A percentile compares a stretch with the other conserved stretches of the same genome.
Conservation (phyloP, 2,329 filamentous ascomycete species). For the Penicillium digitatum region DNA sequence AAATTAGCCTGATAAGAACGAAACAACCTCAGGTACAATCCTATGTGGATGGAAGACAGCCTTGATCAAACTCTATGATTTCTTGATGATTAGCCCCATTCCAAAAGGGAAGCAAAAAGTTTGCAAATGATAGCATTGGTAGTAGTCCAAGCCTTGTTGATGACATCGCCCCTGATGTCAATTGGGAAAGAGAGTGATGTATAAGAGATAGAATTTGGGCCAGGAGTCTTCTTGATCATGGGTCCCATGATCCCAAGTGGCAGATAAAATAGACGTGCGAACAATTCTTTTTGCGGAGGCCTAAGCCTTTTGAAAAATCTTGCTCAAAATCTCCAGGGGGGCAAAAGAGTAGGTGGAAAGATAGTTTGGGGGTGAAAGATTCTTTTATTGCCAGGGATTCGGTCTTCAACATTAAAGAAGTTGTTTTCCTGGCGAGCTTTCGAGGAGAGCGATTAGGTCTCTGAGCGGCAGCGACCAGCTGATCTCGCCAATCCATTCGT, state of each 20-base stretch:
- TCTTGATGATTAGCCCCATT: not conserved
- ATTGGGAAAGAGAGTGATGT: too few relatives aligned
- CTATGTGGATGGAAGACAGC: not conserved
- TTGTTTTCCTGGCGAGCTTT: not conserved
- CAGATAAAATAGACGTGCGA: rapidly evolving
- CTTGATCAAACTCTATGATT: not conserved
- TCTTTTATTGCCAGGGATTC: not conserved
- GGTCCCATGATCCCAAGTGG: not conserved
- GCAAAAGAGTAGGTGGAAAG: not conserved
- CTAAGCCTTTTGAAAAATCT: not conserved
- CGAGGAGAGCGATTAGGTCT: not conserved
- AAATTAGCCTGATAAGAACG: not conserved
- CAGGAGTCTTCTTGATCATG: not conserved
- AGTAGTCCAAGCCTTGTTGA: not conserved
- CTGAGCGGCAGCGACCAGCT: not conserved
- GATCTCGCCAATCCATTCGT: not conserved
- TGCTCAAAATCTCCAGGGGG: not conserved
- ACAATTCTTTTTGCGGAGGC: too few relatives aligned
- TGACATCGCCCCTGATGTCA: not conserved
- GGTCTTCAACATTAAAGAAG: not conserved
- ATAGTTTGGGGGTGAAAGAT: not conserved
- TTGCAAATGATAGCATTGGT: not conserved
- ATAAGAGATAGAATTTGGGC: not conserved
- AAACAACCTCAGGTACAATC: not conserved
- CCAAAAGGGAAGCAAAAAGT: not conserved